Percentiles rank a stretch among this genome's conserved stretches.
phyloP scores from a whole-genome alignment of 2,329 filamentous ascomycete species.

The Penicillium sp. region DNA sequence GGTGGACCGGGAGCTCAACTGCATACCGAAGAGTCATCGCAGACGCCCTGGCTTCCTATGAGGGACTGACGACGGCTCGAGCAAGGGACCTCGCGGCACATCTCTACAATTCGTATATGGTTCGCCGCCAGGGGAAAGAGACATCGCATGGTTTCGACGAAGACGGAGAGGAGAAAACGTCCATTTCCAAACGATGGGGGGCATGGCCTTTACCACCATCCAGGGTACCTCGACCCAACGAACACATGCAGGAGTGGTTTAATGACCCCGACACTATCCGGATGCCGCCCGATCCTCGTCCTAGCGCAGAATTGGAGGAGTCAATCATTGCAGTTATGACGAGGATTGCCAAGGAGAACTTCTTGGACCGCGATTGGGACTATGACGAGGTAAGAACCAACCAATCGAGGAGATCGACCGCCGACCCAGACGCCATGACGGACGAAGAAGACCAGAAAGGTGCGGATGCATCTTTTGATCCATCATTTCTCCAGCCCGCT shows the following conservation, averaged over 20 bases:
- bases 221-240: slow-evolving; percentile 59
- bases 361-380: slow-evolving; percentile 45
- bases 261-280: slow-evolving; percentile 55
- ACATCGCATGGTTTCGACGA: slow-evolving; percentile 10
- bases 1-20: slow-evolving; percentile 53
- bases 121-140: slow-evolving; percentile 54
- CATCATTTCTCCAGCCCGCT: slow-evolving; percentile 28
- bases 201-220: slow-evolving; percentile 74
- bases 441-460: slow-evolving; percentile 20
- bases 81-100: slow-evolving; percentile 70
- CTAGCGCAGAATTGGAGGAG: slow-evolving; percentile 67
- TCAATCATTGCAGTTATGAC: slow-evolving; percentile 66
- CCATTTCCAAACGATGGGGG: slow-evolving; percentile 65
- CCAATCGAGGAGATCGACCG: slow-evolving; percentile 12
- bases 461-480: background rate
- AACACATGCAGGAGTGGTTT: slow-evolving; percentile 50
- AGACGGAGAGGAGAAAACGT: slow-evolving; percentile 31
- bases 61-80: slow-evolving; percentile 61
- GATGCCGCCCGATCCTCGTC: slow-evolving; percentile 43
- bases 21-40: slow-evolving; percentile 87
- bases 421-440: slow-evolving; percentile 15
- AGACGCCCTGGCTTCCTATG: slow-evolving; percentile 69
- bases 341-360: slow-evolving; percentile 65
- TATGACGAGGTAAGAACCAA: slow-evolving; percentile 5
- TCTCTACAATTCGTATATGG: slow-evolving; percentile 72